phyloP scores from a whole-genome alignment of 345 rosid genomes.

The Raphanus sativus region DNA sequence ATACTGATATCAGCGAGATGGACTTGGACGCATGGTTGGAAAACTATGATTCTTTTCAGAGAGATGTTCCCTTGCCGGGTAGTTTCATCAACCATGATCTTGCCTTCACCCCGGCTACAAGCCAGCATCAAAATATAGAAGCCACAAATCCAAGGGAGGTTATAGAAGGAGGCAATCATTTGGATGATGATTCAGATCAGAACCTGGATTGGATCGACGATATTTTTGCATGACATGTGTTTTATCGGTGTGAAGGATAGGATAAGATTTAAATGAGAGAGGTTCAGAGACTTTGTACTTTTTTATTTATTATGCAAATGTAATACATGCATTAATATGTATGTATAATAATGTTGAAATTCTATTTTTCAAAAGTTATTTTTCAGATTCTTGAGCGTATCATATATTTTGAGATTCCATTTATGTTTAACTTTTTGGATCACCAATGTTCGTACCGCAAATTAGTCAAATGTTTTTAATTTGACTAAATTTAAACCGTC shows the following conservation, averaged over 20 bases:
- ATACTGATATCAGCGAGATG: background rate
- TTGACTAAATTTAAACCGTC: background rate
- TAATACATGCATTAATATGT: background rate
- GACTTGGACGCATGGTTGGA: background rate
- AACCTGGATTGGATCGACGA: background rate
- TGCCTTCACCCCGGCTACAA: background rate
- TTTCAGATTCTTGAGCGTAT: background rate
- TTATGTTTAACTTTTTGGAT: background rate
- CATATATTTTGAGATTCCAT: background rate
- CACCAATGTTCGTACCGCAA: background rate
- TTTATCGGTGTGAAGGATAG: background rate
- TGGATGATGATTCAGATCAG: background rate
- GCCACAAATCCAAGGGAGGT: background rate
- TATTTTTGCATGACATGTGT: background rate
- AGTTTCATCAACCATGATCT: background rate
- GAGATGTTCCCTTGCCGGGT: background rate
- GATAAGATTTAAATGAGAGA: background rate
- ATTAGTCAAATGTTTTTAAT: background rate
- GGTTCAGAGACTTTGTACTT: background rate
- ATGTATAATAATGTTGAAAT: background rate
- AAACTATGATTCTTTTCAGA: background rate
- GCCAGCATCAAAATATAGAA: constrained; percentile 7
- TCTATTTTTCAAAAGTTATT: background rate
- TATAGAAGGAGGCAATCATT: background rate
- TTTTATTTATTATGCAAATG: background rate